A percentile compares a stretch with the other conserved stretches of the same genome.
Conservation (phyloP, 2,329 filamentous ascomycete genomes). For the Ceratocystiopsis minuta region DNA sequence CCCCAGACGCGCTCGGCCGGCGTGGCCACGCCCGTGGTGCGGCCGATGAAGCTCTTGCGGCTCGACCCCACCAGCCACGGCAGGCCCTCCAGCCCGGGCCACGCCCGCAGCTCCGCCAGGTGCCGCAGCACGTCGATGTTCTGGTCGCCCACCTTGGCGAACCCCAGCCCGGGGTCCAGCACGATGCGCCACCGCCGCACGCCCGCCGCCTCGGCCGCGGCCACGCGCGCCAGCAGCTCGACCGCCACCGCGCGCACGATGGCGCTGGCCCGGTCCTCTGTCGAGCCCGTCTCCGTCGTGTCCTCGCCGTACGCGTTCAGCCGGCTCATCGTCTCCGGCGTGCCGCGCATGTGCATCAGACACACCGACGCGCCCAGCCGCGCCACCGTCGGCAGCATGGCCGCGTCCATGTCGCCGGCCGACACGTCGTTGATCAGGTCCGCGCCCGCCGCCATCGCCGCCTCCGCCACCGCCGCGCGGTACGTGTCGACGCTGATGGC, state of each 20-base stretch:
- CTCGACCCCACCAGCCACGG: conserved; percentile 85
- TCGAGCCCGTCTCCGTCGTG: not conserved
- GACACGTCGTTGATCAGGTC: conserved; percentile 94
- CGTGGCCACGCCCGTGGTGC: conserved; percentile 56
- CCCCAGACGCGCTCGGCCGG: conserved; percentile 61
- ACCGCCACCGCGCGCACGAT: conserved; percentile 44
- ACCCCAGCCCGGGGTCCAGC: conserved; percentile 84
- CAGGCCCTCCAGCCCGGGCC: conserved; percentile 46
- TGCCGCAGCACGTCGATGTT: conserved; percentile 64
- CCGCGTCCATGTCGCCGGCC: conserved; percentile 56
- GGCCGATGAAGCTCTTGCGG: conserved; percentile 76
- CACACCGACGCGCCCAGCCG: conserved; percentile 59
- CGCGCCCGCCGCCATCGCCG: conserved; percentile 59
- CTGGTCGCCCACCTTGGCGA: conserved; percentile 68
- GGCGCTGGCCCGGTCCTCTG: conserved; percentile 18
- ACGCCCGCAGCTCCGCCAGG: conserved; percentile 44
- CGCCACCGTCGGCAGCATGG: conserved; percentile 70
- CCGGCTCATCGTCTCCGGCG: conserved; percentile 60
- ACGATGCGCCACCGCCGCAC: conserved; percentile 87
- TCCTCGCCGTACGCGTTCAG: conserved; percentile 39
- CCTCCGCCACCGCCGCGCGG: conserved; percentile 62
- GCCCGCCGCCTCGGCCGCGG: conserved; percentile 60
- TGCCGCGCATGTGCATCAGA: conserved; percentile 90
- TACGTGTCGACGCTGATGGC: conserved; percentile 87
- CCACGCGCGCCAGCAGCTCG: conserved; percentile 54